A percentile compares a stretch with the other conserved stretches of the same genome.
Conservation (phyloP, 441 rosid species). For the Erysimum cheiri region DNA sequence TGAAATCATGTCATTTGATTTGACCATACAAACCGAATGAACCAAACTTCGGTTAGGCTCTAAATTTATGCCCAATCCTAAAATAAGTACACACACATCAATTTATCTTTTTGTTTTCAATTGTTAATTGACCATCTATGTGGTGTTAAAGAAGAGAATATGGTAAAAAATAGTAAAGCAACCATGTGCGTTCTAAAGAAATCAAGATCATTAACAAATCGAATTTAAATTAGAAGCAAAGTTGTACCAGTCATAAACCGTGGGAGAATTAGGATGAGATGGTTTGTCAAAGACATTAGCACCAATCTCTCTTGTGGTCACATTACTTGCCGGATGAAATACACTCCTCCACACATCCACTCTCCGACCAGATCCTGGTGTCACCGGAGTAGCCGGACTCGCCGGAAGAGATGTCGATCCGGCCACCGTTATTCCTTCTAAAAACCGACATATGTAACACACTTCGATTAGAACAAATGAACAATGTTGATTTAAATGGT, state of each 20-base stretch:
- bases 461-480: not conserved
- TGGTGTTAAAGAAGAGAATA: too few species aligned
- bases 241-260: conserved; percentile 87
- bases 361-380: conserved; percentile 66
- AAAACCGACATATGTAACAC: not conserved
- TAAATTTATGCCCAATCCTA: too few species aligned
- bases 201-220: too few species aligned
- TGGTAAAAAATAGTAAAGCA: too few species aligned
- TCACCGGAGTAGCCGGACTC: conserved; percentile 51
- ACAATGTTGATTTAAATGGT: not conserved
- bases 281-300: conserved; percentile 77
- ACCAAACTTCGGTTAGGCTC: too few species aligned
- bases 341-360: conserved; percentile 95
- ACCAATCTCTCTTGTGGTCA: conserved; percentile 75
- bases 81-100: too few species aligned
- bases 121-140: too few species aligned
- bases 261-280: conserved; percentile 76
- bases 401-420: conserved; percentile 37
- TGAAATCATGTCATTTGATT: too few species aligned
- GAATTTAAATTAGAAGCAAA: not conserved
- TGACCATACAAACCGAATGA: too few species aligned
- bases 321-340: conserved; percentile 94
- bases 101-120: too few species aligned
- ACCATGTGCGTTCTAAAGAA: too few species aligned
- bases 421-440: not conserved